Base-by-base conservation (phyloP, 768 basidiomycete species). In the Calocybe indica region DNA sequence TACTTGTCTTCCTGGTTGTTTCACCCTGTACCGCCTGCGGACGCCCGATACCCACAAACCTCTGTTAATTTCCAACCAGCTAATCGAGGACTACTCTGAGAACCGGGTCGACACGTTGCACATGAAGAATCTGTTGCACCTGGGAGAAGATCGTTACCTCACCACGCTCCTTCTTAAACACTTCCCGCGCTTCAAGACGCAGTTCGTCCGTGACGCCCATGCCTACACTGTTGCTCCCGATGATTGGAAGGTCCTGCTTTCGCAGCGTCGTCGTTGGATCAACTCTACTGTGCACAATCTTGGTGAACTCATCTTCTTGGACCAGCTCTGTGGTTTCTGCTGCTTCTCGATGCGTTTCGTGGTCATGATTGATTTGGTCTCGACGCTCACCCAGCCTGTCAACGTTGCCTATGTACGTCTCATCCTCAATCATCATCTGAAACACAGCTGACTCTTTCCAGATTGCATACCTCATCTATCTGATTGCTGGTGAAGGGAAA, bases 321-420 rank as follows among this genome's bases (percentile, higher is more conserved):
- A 94, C 46, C 82, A 88, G 50, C 80, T 94, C 15, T 94, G 92
- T 59, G 92, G 92, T 53, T 96, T 98, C 80, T 98, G 95, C 62
- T 95, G 92, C 72, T 98, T 98, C 78, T 96, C 92, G 0, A 98
- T 99, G 96, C 83, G 95, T 9, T 98, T 98, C 63, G 74, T 98
- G 34, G 95, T 98, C 58, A 90, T 99, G 81, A 88, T 99, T 57
- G 96, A 98, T 69, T 70, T 98, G 45, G 62, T 99, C 33, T 92
- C 90, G 9, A 92, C 90, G 2, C 61, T 93, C 46, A 85, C 83
- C 28, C 85, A 87, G 49, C 89, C 91, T 1, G 87, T 93, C 55
- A 90, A 85, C 1, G 87, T 92, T 13, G 89, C 83, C 13, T 96
- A 95, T 57, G 92, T 94, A 60, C 61, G 92, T 79, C 9, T 3